These are phyloP conservation scores for Paraleonurus japonicus DNA, from an alignment of 257 asterid genomes.

Conservation along the genomic window DNA sequence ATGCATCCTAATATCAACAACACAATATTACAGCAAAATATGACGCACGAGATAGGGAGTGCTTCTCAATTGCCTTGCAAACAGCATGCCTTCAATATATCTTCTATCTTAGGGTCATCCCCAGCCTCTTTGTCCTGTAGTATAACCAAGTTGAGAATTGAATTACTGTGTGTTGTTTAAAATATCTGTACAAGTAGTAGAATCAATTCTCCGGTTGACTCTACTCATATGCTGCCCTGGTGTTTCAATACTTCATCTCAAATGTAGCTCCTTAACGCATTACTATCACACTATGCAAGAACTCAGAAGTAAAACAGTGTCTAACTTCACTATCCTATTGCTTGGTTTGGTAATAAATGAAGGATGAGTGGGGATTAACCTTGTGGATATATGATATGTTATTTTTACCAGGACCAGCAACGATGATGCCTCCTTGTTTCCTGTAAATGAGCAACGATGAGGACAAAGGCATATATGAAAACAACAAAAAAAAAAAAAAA, in stretches of 20 bases:
- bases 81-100: constrained; percentile 76
- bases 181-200: neutral
- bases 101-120: constrained; percentile 73
- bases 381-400: constrained; percentile 76
- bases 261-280: neutral
- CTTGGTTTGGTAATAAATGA: constrained; percentile 15
- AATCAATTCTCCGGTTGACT: neutral
- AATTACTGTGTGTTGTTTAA: neutral
- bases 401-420: constrained; percentile 91
- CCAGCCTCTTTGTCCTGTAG: constrained; percentile 93
- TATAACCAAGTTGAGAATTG: neutral
- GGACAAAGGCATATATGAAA: neutral
- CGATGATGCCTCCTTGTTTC: constrained; percentile 93
- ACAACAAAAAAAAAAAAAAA: too few relatives aligned
- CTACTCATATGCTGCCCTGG: neutral
- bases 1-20: neutral
- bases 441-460: constrained; percentile 37
- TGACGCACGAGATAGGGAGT: neutral
- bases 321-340: neutral
- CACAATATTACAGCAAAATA: neutral
- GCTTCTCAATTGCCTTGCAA: constrained; percentile 39
- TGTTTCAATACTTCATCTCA: neutral
- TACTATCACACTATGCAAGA: neutral
- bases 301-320: neutral
- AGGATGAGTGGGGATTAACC: constrained; percentile 42